Base-by-base conservation (phyloP, 352 stramenopile species). In the Chrysophaeum taylorii region DNA sequence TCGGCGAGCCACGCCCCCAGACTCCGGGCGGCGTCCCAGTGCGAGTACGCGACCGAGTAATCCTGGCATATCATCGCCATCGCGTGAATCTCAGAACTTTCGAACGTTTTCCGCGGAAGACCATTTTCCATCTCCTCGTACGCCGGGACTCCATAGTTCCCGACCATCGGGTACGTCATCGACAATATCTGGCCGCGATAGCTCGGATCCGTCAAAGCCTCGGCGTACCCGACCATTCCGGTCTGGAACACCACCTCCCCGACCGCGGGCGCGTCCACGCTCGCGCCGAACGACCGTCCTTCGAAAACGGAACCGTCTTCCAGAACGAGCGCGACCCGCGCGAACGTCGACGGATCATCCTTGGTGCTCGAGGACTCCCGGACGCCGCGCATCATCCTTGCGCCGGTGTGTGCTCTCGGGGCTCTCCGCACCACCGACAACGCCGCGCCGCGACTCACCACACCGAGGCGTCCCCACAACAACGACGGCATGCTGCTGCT, bases 151-250 rank as follows among this genome's bases (percentile, higher is more conserved):
- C 94, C 94, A 75, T 98, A 99, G 83, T 98, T 98, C 63, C 95
- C 95, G 70, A 99, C 88, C 71, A 98, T 87, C 5, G 95, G 94
- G 77, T 88, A 96, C 35, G 95, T 98, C 35, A 98, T 83, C 42
- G 94, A 90, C 39, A 99, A 81, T 77, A 98, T 97, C 82, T 98
- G 93, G 54, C 94, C 93, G 70, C 87, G 82, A 82, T 97, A 98
- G 52, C 92, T 98, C 75, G 95, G 95, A 85, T 99, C 95, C 16
- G 93, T 97, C 70, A 99, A 85, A 42, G 89, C 90, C 81, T 99
- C 95, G 21, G 94, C 91, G 85, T 98, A 99, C 67, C 94, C 94
- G 54, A 98, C 94, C 94, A 99, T 99, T 70, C 92, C 92, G 38
- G 95, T 98, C 72, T 94, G 96, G 79, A 99, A 98, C 15, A 98